phyloP scores from a whole-genome alignment of 768 basidiomycete species.

The Arthromyces matolae region DNA sequence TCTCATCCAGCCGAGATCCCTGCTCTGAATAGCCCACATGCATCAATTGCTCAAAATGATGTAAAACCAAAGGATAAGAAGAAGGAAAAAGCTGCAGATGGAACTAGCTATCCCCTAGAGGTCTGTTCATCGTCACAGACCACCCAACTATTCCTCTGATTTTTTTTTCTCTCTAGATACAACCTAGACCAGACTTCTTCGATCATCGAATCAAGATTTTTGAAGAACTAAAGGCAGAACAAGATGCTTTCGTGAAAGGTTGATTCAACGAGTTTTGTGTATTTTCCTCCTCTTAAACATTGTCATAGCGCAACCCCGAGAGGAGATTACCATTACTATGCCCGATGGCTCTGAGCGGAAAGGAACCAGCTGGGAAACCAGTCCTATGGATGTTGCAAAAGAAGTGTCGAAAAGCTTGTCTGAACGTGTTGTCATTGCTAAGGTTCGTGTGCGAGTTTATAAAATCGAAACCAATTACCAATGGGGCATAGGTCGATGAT shows the following conservation, averaged over 20 bases:
- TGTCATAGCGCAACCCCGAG: constrained; percentile 66
- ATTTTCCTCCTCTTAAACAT: neutral
- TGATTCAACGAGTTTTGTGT: constrained; percentile 2
- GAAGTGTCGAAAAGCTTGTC: constrained; percentile 83
- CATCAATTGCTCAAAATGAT: constrained; percentile 16
- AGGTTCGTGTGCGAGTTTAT: constrained; percentile 45
- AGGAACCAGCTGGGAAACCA: constrained; percentile 92
- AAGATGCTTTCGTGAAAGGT: constrained; percentile 81
- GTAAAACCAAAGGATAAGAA: constrained; percentile 34
- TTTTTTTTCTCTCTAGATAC: constrained; percentile 45
- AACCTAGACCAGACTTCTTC: constrained; percentile 84
- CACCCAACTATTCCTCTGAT: constrained; percentile 1
- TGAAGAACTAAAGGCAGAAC: constrained; percentile 78
- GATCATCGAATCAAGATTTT: constrained; percentile 89
- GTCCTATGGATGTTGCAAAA: constrained; percentile 87
- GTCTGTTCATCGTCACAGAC: constrained; percentile 32
- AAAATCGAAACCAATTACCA: constrained; percentile 1
- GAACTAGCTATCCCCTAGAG: constrained; percentile 59
- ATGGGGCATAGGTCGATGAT: constrained; percentile 62
- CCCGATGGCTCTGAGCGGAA: constrained; percentile 83
- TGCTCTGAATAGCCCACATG: constrained; percentile 41
- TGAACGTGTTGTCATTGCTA: constrained; percentile 89
- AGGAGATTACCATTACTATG: constrained; percentile 79
- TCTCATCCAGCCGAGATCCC: constrained; percentile 48
- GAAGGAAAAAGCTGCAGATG: constrained; percentile 38